Evolutionary conservation across 108 stramenopile genomes (phyloP), one percentile per base, ranked within the genome.

Genomic region (Seminavis robusta): DNA sequence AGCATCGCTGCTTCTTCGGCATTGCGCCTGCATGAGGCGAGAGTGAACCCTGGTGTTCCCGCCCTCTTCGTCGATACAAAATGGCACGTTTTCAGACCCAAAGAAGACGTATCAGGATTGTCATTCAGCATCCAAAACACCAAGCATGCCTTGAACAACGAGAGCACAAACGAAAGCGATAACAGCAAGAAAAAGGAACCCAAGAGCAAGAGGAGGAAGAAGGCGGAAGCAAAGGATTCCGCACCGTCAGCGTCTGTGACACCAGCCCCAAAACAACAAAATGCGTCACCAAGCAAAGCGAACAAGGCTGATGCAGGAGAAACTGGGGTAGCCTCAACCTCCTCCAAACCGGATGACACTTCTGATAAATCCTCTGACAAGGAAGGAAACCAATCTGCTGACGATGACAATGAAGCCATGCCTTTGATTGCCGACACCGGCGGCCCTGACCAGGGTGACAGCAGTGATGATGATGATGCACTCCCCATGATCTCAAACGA

Each of bases 401-500:
- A 66, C 21, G 45, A 0, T 17, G 3, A 20, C 17, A 38, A 24
- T 11, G 33, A 48, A 38, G 24, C 10, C 1, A 44, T 15, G 15
- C 26, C 43, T 10, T n/a, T 28, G n/a, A 10, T 17, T 2, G 44
- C 30, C 42, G 19, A 24, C 15, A 40, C 19, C 30, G 33, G 3
- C 3, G 8, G 19, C n/a, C 52, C 56, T 29, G 41, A 28, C 34
- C 50, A 28, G 11, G 46, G 59, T 8, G 50, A 72, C 47, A 38
- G 49, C 8, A 29, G 44, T n/a, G 45, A 41, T 4, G 29, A 17
- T 16, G 43, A 48, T 41, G 48, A 59, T 37, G 69, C 66, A 36
- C 48, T 77, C 33, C 76, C 76, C 20, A 63, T 64, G 19, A 77
- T 77, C 27, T 62, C 67, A 8, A 70, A 66, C 32, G 76, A 29